Conservation (phyloP, 129 eudicot genomes). For the Flaveria linearis region DNA sequence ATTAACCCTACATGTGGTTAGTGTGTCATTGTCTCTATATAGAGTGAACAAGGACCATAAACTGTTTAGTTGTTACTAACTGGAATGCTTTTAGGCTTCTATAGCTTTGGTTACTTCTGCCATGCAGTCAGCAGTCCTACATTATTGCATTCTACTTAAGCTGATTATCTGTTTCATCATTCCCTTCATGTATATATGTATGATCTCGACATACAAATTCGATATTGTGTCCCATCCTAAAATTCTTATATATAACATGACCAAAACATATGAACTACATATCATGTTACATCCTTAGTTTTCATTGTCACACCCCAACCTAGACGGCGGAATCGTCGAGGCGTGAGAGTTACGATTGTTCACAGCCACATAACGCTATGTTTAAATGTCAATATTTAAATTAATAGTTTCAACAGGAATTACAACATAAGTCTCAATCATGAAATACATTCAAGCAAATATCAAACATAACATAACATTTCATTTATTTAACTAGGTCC, state of each 20-base stretch:
- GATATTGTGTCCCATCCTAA: not conserved
- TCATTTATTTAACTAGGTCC: too few relatives aligned
- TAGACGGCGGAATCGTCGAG: too few relatives aligned
- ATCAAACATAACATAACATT: too few relatives aligned
- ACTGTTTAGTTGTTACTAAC: conserved; percentile 1
- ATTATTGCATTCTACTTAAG: not conserved
- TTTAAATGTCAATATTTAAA: too few relatives aligned
- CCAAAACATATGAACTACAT: not conserved
- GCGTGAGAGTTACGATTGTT: too few relatives aligned
- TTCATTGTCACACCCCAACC: too few relatives aligned
- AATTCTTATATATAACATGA: not conserved
- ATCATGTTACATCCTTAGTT: not conserved
- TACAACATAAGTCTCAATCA: too few relatives aligned
- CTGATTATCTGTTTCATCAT: not conserved
- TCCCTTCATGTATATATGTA: not conserved
- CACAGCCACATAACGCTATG: too few relatives aligned
- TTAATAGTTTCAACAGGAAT: too few relatives aligned
- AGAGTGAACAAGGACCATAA: not conserved
- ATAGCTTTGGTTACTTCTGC: conserved; percentile 11
- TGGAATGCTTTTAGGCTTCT: not conserved
- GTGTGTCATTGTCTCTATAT: not conserved
- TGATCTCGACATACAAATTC: not conserved
- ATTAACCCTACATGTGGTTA: not conserved
- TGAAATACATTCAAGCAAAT: too few relatives aligned
- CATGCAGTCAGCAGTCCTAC: not conserved